Percentiles rank a stretch among this genome's conserved stretches.
These are phyloP conservation scores for Paraphoma sp. DNA, from an alignment of 2,329 filamentous ascomycete species.

Conservation along the genomic window DNA sequence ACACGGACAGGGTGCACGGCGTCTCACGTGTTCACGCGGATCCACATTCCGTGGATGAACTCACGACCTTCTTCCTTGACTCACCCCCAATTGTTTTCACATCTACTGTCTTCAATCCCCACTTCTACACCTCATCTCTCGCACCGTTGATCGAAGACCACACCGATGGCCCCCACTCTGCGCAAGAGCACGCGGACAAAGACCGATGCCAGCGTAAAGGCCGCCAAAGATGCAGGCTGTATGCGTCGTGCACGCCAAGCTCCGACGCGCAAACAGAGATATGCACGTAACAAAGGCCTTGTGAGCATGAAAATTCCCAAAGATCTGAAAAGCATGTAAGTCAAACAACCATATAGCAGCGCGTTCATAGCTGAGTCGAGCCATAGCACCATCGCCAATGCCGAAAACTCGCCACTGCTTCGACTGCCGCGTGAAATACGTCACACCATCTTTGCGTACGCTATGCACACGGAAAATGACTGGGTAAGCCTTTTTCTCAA, in stretches of 20 bases:
- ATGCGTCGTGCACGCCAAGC: too few species aligned
- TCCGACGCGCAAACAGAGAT: too few species aligned
- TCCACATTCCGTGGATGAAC: background rate
- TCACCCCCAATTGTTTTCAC: background rate
- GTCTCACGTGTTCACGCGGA: background rate
- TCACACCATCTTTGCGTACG: constrained; percentile 1
- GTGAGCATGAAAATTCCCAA: too few species aligned
- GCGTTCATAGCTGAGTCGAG: too few species aligned
- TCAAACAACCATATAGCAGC: too few species aligned
- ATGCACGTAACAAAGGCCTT: too few species aligned
- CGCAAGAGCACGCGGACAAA: background rate
- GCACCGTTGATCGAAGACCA: background rate
- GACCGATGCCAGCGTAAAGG: constrained; percentile 1
- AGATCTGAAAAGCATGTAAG: too few species aligned
- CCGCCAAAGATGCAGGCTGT: background rate
- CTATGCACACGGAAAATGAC: background rate
- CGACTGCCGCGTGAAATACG: constrained; percentile 7
- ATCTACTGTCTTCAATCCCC: background rate
- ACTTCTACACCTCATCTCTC: background rate
- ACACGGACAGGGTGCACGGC: too few species aligned
- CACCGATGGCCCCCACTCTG: background rate
- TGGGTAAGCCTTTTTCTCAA: background rate
- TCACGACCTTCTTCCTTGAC: background rate
- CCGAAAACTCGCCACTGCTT: constrained; percentile 1
- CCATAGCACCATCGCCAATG: background rate